Conservation (phyloP, 495 filamentous ascomycete genomes). For the Tuber calosporum region DNA sequence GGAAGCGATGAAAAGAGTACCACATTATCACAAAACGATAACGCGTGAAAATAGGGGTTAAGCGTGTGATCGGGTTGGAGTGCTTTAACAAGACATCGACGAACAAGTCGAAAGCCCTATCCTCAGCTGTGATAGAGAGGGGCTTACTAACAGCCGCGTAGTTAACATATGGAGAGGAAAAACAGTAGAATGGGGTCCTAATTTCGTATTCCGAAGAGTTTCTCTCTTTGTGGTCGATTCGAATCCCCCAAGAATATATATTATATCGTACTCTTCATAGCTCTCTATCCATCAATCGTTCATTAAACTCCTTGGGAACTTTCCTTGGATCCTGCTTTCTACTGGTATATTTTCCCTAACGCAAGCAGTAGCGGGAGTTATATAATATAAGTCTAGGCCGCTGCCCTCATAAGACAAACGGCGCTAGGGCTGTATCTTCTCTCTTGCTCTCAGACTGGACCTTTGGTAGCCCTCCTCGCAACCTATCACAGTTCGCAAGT, state of each 20-base stretch:
- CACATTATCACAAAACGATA: too few relatives aligned
- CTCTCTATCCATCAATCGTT: background rate
- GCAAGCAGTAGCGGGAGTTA: background rate
- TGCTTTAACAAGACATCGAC: background rate
- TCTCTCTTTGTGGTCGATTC: background rate
- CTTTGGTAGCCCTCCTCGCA: background rate
- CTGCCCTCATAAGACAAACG: background rate
- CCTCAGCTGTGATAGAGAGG: too few relatives aligned
- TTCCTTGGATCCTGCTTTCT: background rate
- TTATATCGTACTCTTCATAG: background rate
- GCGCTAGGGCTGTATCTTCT: background rate
- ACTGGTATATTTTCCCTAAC: background rate
- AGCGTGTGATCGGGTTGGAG: background rate
- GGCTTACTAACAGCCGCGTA: too few relatives aligned
- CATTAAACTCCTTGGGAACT: background rate
- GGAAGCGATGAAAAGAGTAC: background rate
- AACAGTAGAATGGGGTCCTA: background rate
- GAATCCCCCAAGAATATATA: background rate
- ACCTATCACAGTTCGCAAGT: background rate
- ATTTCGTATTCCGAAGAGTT: background rate
- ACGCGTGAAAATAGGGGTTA: too few relatives aligned
- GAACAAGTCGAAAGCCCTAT: too few relatives aligned
- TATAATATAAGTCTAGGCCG: background rate
- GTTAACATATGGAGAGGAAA: background rate
- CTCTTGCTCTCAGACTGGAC: background rate